Conservation (phyloP, 768 basidiomycete species). For the Scleroderma citrinum region DNA sequence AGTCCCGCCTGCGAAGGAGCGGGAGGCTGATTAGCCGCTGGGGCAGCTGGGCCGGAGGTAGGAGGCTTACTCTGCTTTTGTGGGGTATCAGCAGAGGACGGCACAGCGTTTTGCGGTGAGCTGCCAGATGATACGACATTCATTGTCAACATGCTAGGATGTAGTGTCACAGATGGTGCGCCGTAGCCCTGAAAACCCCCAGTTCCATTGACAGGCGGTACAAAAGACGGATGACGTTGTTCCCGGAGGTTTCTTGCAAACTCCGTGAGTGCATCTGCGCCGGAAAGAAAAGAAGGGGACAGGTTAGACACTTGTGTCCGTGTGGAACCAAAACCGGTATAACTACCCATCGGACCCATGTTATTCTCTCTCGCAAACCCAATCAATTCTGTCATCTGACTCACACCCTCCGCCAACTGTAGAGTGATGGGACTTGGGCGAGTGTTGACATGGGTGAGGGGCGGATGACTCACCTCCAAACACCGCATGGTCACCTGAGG, state of each 20-base stretch:
- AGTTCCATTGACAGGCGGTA: constrained; percentile 8
- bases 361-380: constrained; percentile 47
- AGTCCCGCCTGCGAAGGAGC: constrained; percentile 37
- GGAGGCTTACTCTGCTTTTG: constrained; percentile 62
- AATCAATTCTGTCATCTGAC: constrained; percentile 75
- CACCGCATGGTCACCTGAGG: constrained; percentile 88
- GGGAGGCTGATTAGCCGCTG: constrained; percentile 35
- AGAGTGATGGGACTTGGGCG: constrained; percentile 4
- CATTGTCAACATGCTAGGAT: constrained; percentile 38
- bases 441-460: constrained; percentile 1
- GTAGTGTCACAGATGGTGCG: constrained; percentile 39
- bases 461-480: constrained; percentile 53
- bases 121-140: constrained; percentile 36
- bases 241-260: constrained; percentile 37
- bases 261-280: constrained; percentile 39
- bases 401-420: constrained; percentile 77
- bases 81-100: constrained; percentile 49
- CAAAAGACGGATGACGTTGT: constrained; percentile 12
- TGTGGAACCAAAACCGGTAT: constrained; percentile 17
- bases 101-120: constrained; percentile 45
- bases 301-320: constrained; percentile 17
- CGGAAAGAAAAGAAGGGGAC: constrained; percentile 16
- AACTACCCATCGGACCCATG: constrained; percentile 65
- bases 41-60: constrained; percentile 36
- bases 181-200: constrained; percentile 21